Evolutionary conservation across 2,329 filamentous ascomycete genomes (phyloP).

Genomic region (Cladosporium sp.): DNA sequence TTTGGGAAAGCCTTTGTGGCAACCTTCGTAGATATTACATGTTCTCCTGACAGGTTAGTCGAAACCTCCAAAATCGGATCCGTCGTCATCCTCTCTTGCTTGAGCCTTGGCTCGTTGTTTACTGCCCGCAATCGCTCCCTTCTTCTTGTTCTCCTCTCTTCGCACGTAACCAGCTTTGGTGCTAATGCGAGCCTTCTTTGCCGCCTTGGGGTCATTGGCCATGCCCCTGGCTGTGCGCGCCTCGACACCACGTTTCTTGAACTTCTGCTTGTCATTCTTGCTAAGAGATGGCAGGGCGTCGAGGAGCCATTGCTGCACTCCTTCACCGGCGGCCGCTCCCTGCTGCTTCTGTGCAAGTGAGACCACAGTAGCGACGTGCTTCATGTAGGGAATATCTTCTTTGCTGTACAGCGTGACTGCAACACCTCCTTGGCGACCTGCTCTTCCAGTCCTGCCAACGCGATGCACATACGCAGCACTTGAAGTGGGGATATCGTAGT

Average conservation of each 20-base stretch:
- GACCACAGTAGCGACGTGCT: slow-evolving; percentile 90
- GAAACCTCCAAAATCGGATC: slow-evolving; percentile 41
- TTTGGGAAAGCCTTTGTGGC: no score
- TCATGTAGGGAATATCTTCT: slow-evolving; percentile 86
- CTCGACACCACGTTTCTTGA: slow-evolving; percentile 80
- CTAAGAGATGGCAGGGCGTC: slow-evolving; percentile 78
- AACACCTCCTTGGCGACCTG: slow-evolving; percentile 79
- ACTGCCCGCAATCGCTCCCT: slow-evolving; percentile 34
- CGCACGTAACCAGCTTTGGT: slow-evolving; percentile 75
- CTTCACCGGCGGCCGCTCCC: slow-evolving; percentile 36
- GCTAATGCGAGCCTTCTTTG: slow-evolving; percentile 65
- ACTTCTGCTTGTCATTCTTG: slow-evolving; percentile 76
- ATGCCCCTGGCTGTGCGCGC: slow-evolving; percentile 49
- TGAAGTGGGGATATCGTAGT: slow-evolving; percentile 94
- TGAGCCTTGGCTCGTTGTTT: slow-evolving; percentile 28
- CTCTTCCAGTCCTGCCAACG: slow-evolving; percentile 83
- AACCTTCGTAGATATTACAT: not conserved
- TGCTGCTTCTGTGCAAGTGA: slow-evolving; percentile 71
- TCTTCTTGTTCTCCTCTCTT: slow-evolving; percentile 62
- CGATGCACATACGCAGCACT: slow-evolving; percentile 89
- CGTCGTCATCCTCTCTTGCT: slow-evolving; percentile 19
- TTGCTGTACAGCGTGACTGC: slow-evolving; percentile 94
- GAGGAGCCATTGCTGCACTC: slow-evolving; percentile 79
- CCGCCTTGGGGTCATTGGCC: slow-evolving; percentile 39
- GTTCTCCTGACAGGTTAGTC: slow-evolving; percentile 23